Evolutionary conservation across 306 rosid species (phyloP).

Genomic region (Citrullus amarus): DNA sequence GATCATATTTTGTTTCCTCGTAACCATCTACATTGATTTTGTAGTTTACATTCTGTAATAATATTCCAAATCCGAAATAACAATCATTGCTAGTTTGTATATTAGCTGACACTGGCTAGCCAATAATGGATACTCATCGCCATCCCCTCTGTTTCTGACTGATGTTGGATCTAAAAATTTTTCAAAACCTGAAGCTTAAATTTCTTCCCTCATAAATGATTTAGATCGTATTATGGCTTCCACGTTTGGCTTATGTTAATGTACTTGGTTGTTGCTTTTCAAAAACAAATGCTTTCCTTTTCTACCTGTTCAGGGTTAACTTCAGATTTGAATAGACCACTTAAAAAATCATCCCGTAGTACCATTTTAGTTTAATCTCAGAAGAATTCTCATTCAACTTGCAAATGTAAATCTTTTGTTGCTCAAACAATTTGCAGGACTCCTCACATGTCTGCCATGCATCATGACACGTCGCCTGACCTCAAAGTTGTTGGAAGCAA

Average conservation of each 20-base stretch:
- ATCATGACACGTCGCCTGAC: conserved; percentile 71
- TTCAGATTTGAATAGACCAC: background rate
- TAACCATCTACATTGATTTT: background rate
- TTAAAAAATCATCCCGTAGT: too few relatives aligned
- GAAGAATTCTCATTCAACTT: background rate
- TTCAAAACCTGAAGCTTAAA: background rate
- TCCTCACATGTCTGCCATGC: conserved; percentile 83
- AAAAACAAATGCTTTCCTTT: background rate
- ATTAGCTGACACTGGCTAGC: background rate
- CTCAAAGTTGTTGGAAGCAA: conserved; percentile 59
- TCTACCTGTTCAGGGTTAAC: background rate
- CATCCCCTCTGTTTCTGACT: background rate
- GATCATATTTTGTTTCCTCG: background rate
- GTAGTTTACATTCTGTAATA: background rate
- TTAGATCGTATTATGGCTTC: background rate
- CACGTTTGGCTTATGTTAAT: background rate
- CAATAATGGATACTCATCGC: background rate
- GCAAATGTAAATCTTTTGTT: background rate
- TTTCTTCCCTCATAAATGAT: background rate
- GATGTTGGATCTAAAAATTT: background rate
- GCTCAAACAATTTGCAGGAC: conserved; percentile 41
- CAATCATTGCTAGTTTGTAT: background rate
- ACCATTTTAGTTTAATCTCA: background rate
- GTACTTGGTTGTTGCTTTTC: background rate
- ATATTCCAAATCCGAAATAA: background rate